Evolutionary conservation across 2,329 filamentous ascomycete species (phyloP), one percentile per base, ranked within the genome.

Genomic region (Didymella keratinophila): DNA sequence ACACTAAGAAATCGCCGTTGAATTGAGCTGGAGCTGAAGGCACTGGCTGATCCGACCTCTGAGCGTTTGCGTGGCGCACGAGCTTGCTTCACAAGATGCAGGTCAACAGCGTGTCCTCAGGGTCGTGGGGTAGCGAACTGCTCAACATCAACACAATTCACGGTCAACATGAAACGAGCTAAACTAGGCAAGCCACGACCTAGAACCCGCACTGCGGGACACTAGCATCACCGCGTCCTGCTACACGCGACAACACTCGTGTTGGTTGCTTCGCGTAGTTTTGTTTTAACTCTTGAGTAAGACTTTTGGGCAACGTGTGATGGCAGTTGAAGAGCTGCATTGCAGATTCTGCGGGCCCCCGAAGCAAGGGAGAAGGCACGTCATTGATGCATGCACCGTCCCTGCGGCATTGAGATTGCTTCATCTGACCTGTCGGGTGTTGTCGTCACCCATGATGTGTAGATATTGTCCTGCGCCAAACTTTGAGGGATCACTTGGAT

Each of bases 101-200:
- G 52, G 47, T 43, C 57, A 50, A 37, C 52, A 55, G 36, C 51
- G 41, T 54, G 51, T 42, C 42, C 46, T 55, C 41, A 55, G 42
- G 46, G 34, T 48, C 51, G 56, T 55, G 51, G 51, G 51, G 56
- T 14, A 47, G 18, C 36, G 42, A 52, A 44, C 49, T 41, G 55
- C 47, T 37, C 42, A 55, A 32, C 57, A 55, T 36, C 41, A 36
- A 46, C 41, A 41, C 49, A 39, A 50, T 50, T 58, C 7, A 7
- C 23, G 23, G 50, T 50, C 42, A 55, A 59, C 42, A 34, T 60
- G 57, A 60, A 55, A 60, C 57, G 48, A 42, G 43, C 54, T 43
- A 47, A 34, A 21, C 41, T 25, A 34, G 20, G 41, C 21, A 11
- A 43, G 21, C 41, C 41, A 27, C 21, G 41, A 43, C 41, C 23